Percentiles rank a stretch among this genome's conserved stretches.
Evolutionary conservation across 345 rosid genomes (phyloP).

Genomic region (Dovyalis caffra): DNA sequence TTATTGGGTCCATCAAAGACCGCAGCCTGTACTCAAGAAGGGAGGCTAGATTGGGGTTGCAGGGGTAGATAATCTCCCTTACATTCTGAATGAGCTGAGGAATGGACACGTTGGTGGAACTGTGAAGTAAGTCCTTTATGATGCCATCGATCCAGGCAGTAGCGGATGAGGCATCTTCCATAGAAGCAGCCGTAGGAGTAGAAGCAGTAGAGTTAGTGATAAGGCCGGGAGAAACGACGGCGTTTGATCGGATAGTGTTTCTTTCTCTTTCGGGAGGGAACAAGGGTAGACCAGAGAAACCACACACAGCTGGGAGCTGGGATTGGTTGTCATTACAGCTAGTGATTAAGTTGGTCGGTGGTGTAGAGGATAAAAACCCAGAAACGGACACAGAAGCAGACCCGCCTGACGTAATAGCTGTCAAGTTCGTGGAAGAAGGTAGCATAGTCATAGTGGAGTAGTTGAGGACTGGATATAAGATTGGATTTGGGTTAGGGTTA

Average conservation of each 20-base stretch:
- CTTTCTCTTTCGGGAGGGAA: constrained; percentile 56
- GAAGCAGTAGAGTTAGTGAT: constrained; percentile 10
- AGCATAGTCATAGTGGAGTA: constrained; percentile 47
- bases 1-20: constrained; percentile 51
- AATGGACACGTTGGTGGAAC: constrained; percentile 72
- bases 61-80: constrained; percentile 86
- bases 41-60: constrained; percentile 86
- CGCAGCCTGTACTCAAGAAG: constrained; percentile 82
- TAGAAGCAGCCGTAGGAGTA: constrained; percentile 15
- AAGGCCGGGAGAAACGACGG: background rate
- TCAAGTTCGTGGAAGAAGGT: constrained; percentile 40
- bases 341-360: constrained; percentile 20
- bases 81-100: constrained; percentile 97
- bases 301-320: constrained; percentile 70
- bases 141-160: constrained; percentile 87
- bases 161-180: constrained; percentile 62
- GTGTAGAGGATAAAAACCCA: constrained; percentile 39
- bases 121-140: constrained; percentile 78
- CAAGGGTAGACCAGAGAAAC: constrained; percentile 87
- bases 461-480: constrained; percentile 40
- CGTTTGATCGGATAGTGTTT: constrained; percentile 17
- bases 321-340: constrained; percentile 12
- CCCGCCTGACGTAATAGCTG: constrained; percentile 51
- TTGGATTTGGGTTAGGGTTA: constrained; percentile 20
- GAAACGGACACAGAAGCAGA: constrained; percentile 21